A percentile compares a stretch with the other conserved stretches of the same genome.
These are phyloP conservation scores for Starmerella asiatica DNA, from an alignment of 805 yeast species.

Conservation along the genomic window DNA sequence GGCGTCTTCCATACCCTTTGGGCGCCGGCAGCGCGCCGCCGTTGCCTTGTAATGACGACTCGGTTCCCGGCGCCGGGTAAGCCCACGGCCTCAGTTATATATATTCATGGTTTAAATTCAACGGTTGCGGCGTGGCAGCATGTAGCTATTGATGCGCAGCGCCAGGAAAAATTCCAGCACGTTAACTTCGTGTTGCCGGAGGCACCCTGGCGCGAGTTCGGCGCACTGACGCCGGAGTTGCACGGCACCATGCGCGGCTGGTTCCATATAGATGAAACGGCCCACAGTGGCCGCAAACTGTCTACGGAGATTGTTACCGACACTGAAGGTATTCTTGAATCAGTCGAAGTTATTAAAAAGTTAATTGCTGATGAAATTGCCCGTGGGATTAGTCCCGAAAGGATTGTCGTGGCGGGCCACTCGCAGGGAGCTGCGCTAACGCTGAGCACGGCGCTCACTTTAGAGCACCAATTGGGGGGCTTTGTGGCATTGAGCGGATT, in stretches of 20 bases:
- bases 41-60: no score
- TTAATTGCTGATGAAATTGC: slow-evolving; percentile 26
- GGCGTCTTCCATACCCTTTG: slow-evolving; percentile 5
- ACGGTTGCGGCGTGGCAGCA: slow-evolving; percentile 81
- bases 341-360: slow-evolving; percentile 23
- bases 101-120: slow-evolving; percentile 90
- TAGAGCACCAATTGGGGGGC: slow-evolving; percentile 53
- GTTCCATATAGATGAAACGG: not conserved
- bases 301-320: no score
- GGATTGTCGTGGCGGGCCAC: slow-evolving; percentile 86
- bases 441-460: slow-evolving; percentile 27
- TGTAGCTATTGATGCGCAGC: slow-evolving; percentile 47
- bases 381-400: slow-evolving; percentile 29
- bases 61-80: not conserved
- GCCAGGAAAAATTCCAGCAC: slow-evolving; percentile 35
- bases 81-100: slow-evolving; percentile 47
- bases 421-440: slow-evolving; percentile 86
- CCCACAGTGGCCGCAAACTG: not conserved
- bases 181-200: slow-evolving; percentile 76
- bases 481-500: slow-evolving; percentile 68
- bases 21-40: no score
- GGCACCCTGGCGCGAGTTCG: slow-evolving; percentile 64
- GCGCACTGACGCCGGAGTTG: slow-evolving; percentile 20
- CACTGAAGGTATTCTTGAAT: slow-evolving; percentile 27
- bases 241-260: not conserved